Evolutionary conservation across 2,329 filamentous ascomycete species (phyloP), one percentile per base, ranked within the genome.

Genomic region (Exophiala phaeomuriformis): DNA sequence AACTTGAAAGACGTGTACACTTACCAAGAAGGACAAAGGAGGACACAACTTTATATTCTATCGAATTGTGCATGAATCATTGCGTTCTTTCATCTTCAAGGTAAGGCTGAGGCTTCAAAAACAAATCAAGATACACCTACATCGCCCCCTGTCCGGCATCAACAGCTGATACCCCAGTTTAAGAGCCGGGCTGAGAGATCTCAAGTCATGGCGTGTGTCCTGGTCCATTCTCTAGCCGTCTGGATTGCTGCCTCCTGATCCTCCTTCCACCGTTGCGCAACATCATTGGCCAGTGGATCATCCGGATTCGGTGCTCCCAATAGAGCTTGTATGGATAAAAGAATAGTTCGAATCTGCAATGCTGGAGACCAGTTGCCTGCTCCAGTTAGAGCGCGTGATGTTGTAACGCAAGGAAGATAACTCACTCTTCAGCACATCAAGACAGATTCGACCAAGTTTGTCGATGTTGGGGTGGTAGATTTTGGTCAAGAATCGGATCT

Each of bases 381-480:
- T 39, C n/a, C 37, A n/a, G 35, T 56, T 39, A 41, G n/a, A 12
- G 52, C 30, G 30, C 5, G 39, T 2, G 37, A 19, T 31, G n/a
- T 32, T 30, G 29, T 40, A 19, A n/a, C 4, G 29, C 6, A 19
- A 32, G 19, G 44, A 45, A 30, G 36, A 10, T 30, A 8, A 64
- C 81, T 64, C 76, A 95, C 93, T 95, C 78, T 98, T 98, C 53
- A 98, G 75, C 33, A 98, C 93, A 69, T 98, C 93, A 47, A 98
- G 76, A 69, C 94, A 98, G 72, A 98, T 98, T 56, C 93, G 86
- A 56, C 93, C 93, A 1, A 98, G 82, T 73, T 94, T 94, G 71
- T 98, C 93, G 64, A 98, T 96, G 70, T 98, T 98, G 49, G 93
- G 93, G 71, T 98, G 94, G 73, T 97, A 98, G 71, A 98, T 97